Conservation (phyloP, 2,329 filamentous ascomycete species). For the Nigrograna mackinnonii region DNA sequence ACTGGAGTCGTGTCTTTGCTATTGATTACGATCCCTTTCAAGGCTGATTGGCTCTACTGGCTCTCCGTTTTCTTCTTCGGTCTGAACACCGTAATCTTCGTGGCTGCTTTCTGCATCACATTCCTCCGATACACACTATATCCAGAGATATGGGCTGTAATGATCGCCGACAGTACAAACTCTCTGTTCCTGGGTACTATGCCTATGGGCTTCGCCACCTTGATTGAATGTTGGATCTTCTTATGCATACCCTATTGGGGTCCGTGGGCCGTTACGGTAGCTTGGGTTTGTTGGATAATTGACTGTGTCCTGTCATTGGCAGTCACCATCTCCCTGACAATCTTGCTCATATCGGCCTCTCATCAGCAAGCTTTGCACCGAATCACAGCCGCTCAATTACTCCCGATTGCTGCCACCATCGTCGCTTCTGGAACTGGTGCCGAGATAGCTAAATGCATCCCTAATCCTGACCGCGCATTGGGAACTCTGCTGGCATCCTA, state of each 20-base stretch:
- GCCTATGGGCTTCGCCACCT: slow-evolving; percentile 70
- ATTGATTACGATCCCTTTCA: slow-evolving; percentile 65
- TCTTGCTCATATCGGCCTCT: slow-evolving; percentile 57
- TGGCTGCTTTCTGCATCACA: slow-evolving; percentile 57
- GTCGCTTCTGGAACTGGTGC: slow-evolving; percentile 68
- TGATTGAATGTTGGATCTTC: slow-evolving; percentile 67
- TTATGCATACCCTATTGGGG: slow-evolving; percentile 66
- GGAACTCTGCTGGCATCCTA: slow-evolving; percentile 68
- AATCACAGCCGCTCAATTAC: slow-evolving; percentile 67
- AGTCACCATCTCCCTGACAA: slow-evolving; percentile 50
- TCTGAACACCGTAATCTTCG: slow-evolving; percentile 63
- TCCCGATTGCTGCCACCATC: slow-evolving; percentile 69
- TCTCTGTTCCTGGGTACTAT: slow-evolving; percentile 70
- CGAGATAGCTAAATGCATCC: slow-evolving; percentile 64
- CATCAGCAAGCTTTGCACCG: slow-evolving; percentile 31
- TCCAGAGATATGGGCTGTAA: slow-evolving; percentile 66
- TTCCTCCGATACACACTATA: slow-evolving; percentile 66
- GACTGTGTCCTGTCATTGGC: slow-evolving; percentile 50
- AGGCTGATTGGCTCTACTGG: slow-evolving; percentile 60
- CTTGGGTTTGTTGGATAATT: slow-evolving; percentile 56
- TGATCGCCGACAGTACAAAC: slow-evolving; percentile 69
- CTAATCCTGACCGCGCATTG: slow-evolving; percentile 58
- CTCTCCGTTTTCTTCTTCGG: slow-evolving; percentile 61
- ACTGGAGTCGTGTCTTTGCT: slow-evolving; percentile 70
- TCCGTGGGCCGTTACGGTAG: slow-evolving; percentile 52